Conservation (phyloP, 495 filamentous ascomycete genomes). For the Penicillium manginii region DNA sequence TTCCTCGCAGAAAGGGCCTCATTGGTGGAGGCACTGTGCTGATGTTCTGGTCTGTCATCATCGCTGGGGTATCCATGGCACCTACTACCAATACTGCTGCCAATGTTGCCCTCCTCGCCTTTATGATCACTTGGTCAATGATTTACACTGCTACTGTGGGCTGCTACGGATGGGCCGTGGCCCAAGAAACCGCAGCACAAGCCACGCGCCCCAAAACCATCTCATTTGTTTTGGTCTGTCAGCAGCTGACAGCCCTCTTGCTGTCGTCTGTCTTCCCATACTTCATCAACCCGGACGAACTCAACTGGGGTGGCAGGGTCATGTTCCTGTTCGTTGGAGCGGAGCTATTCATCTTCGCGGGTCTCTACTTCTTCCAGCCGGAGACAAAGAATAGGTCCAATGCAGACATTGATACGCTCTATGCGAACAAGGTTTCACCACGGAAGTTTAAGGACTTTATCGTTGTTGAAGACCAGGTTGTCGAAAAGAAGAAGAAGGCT, state of each 20-base stretch:
- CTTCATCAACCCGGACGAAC: slow-evolving; percentile 63
- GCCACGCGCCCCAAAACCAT: slow-evolving; percentile 28
- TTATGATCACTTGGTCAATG: slow-evolving; percentile 60
- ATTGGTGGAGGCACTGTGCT: slow-evolving; percentile 17
- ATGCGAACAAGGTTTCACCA: slow-evolving; percentile 7
- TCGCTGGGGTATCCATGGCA: slow-evolving; percentile 19
- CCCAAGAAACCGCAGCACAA: slow-evolving; percentile 59
- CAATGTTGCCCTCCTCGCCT: slow-evolving; percentile 24
- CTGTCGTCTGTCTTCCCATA: slow-evolving; percentile 66
- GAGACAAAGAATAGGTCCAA: slow-evolving; percentile 18
- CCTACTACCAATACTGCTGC: slow-evolving; percentile 13
- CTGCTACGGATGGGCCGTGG: slow-evolving; percentile 64
- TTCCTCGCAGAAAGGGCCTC: slow-evolving; percentile 18
- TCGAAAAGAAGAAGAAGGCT: slow-evolving; percentile 1
- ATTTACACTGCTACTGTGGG: slow-evolving; percentile 57
- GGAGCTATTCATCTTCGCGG: slow-evolving; percentile 17
- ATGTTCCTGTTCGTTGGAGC: slow-evolving; percentile 59
- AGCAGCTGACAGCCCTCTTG: slow-evolving; percentile 51
- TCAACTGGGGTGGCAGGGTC: slow-evolving; percentile 61
- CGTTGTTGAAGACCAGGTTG: slow-evolving; percentile 11
- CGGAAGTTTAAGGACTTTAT: slow-evolving; percentile 12
- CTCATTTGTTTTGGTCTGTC: slow-evolving; percentile 17
- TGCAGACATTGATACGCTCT: slow-evolving; percentile 16
- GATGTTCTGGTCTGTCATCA: slow-evolving; percentile 22
- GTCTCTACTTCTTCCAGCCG: slow-evolving; percentile 20